phyloP scores from a whole-genome alignment of 78 protist species.

The Emiliania huxleyi region DNA sequence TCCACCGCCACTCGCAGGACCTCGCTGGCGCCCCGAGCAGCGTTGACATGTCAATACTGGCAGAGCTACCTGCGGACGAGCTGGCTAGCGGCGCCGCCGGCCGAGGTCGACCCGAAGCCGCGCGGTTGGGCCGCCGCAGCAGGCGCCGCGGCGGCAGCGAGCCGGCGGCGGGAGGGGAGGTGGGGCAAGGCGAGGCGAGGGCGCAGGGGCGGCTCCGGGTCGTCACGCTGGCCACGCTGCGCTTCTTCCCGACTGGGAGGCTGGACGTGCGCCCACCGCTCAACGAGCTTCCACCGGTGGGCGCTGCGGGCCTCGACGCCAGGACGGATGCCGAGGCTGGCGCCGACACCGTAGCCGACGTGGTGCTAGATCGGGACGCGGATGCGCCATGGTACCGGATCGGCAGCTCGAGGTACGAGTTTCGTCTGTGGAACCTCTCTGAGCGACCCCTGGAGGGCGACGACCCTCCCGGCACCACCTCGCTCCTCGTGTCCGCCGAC shows the following conservation, averaged over 20 bases:
- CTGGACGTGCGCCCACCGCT: not conserved
- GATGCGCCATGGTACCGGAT: not conserved
- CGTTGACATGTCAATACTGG: not conserved
- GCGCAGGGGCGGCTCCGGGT: not conserved
- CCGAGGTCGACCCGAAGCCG: too few species aligned
- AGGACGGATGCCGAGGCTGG: too few species aligned
- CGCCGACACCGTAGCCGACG: too few species aligned
- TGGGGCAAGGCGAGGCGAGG: too few species aligned
- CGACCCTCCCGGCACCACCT: too few species aligned
- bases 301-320: too few species aligned
- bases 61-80: not conserved
- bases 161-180: too few species aligned
- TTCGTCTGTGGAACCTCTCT: not conserved
- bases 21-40: not conserved
- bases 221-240: not conserved
- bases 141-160: too few species aligned
- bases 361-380: too few species aligned
- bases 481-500: too few species aligned
- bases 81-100: not conserved
- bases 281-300: not conserved
- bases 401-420: not conserved
- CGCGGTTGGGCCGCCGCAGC: too few species aligned
- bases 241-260: not conserved
- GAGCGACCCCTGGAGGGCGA: not conserved
- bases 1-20: too few species aligned